Evolutionary conservation across 257 asterid species (phyloP), one percentile per base, ranked within the genome.

Genomic region (Salvia miltiorrhiza): DNA sequence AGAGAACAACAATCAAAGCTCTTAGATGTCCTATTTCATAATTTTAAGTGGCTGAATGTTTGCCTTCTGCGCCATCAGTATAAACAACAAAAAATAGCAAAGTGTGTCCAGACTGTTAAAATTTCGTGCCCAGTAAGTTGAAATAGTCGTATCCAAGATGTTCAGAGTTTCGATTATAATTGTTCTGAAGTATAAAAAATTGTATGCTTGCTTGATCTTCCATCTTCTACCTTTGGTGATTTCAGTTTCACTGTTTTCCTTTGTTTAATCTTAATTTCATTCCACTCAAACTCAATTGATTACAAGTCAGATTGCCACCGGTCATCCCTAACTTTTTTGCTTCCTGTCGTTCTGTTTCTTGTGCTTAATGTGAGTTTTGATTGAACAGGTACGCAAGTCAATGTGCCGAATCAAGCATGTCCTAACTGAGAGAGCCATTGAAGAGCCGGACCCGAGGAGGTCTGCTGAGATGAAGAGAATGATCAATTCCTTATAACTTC

Each of bases 371-470:
- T 11, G 13, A 41, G 11, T 32, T 54, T 20, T 49, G 50, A n/a
- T 30, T 67, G 61, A 78, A 68, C 90, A 93, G 98, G 96, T 93
- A 37, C 78, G 92, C 53, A 92, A 88, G 76, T 85, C 98, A 20
- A 92, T 90, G 97, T 90, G 98, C 80, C 87, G 98, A 44, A 84
- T 93, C 78, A 93, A 93, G 76, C 98, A 93, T 20, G 97, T 90
- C 24, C 86, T 91, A 10, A 94, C 97, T 0, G 97, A 93, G 89
- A 87, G 99, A 86, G 99, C 99, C 14, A 86, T 91, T 28, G 97
- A 80, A 32, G 99, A 94, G 78, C 73, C 96, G 5, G 99, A 94
- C 76, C 90, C 93, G 10, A 80, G 97, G 80, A 83, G 97, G 76
- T 91, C 97, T 12, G 75, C 88, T 14, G 97, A 91, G 84, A 89